phyloP scores from a whole-genome alignment of 768 basidiomycete species.

The Pleurotus eryngii region DNA sequence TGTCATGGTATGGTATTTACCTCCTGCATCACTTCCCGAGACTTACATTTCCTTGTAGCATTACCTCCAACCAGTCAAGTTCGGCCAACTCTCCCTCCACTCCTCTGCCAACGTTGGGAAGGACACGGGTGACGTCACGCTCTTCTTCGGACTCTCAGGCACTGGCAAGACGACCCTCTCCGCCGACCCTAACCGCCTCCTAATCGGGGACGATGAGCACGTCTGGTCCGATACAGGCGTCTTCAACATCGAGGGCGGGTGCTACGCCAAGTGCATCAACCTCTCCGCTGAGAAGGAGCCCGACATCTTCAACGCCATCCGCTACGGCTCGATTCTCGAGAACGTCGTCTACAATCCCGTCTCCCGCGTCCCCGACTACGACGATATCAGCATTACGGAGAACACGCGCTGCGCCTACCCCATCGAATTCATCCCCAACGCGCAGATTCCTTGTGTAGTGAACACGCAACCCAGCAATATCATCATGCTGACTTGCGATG shows the following conservation, averaged over 20 bases:
- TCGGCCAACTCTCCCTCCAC: constrained; percentile 95
- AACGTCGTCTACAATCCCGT: constrained; percentile 95
- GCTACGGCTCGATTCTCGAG: constrained; percentile 95
- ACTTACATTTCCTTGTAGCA: constrained; percentile 44
- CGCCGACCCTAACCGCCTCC: constrained; percentile 87
- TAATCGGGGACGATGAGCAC: constrained; percentile 99
- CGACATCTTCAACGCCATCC: constrained; percentile 94
- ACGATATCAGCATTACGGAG: constrained; percentile 95
- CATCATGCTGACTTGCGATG: constrained; percentile 97
- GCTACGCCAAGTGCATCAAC: constrained; percentile 98
- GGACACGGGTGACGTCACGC: constrained; percentile 85
- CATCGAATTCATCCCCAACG: constrained; percentile 95
- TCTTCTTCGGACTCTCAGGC: constrained; percentile 98
- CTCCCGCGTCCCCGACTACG: constrained; percentile 86
- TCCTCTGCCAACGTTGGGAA: constrained; percentile 96
- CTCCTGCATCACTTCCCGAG: no score
- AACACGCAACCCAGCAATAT: constrained; percentile 89
- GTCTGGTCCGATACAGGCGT: constrained; percentile 99
- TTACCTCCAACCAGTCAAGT: constrained; percentile 98
- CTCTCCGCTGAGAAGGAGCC: constrained; percentile 97
- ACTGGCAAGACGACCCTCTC: constrained; percentile 99
- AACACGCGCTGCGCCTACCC: constrained; percentile 99
- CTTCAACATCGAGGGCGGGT: constrained; percentile 99
- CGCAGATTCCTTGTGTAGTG: constrained; percentile 88
- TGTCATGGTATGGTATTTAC: constrained; percentile 70